Percentiles rank a stretch among this genome's conserved stretches.
Conservation (phyloP, 805 yeast species). For the Cyberlindnera samutprakarnensis region DNA sequence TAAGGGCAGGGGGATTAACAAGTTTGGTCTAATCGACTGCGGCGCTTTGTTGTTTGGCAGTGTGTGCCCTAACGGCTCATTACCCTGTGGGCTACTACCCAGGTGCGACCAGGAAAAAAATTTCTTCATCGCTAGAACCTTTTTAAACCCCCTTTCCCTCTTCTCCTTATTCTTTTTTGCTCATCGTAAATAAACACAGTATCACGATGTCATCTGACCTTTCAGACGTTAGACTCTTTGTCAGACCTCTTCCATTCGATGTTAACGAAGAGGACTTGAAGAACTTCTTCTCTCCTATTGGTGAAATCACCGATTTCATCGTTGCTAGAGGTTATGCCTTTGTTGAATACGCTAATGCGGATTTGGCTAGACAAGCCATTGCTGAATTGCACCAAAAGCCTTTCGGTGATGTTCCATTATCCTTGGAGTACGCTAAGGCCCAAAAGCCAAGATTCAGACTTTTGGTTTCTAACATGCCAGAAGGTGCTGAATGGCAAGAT, state of each 20-base stretch:
- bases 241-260: conserved; percentile 57
- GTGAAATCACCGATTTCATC: conserved; percentile 61
- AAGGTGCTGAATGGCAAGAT: conserved; percentile 80
- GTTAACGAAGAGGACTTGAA: conserved; percentile 51
- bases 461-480: conserved; percentile 62
- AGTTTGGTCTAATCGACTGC: no score
- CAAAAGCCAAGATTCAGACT: conserved; percentile 66
- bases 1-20: no score
- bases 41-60: no score
- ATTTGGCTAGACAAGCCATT: conserved; percentile 68
- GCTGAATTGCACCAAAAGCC: conserved; percentile 66
- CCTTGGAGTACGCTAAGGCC: conserved; percentile 33
- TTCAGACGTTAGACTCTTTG: conserved; percentile 42
- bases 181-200: no score
- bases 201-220: conserved; percentile 20
- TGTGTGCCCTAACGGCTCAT: no score
- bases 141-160: no score
- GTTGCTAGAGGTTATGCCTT: conserved; percentile 82
- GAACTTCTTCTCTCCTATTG: conserved; percentile 59
- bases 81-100: no score
- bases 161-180: no score
- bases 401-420: conserved; percentile 46
- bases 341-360: conserved; percentile 74
- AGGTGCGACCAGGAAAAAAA: no score
- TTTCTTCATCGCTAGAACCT: not conserved